These are phyloP conservation scores for Fusarium zealandicum DNA, from an alignment of 2,329 filamentous ascomycete species.

Conservation along the genomic window DNA sequence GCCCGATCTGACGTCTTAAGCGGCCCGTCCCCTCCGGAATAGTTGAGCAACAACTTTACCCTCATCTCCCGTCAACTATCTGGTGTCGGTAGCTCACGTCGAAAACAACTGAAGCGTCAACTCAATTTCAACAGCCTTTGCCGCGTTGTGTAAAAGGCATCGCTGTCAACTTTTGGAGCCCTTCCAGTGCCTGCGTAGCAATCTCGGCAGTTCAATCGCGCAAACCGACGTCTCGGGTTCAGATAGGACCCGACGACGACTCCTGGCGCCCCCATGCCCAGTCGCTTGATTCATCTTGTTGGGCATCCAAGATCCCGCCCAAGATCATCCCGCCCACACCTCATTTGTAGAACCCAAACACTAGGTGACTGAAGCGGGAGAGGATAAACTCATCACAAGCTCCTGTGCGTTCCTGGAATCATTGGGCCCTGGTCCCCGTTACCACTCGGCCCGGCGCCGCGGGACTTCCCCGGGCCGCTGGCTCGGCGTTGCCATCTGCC, in stretches of 20 bases:
- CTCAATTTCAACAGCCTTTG: background rate
- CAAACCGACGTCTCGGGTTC: background rate
- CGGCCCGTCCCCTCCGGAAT: slow-evolving; percentile 4
- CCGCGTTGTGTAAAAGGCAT: background rate
- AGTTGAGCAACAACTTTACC: background rate
- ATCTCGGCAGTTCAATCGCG: background rate
- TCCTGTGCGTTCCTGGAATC: slow-evolving; percentile 14
- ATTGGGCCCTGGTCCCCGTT: slow-evolving; percentile 5
- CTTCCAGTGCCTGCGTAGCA: background rate
- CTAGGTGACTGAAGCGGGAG: background rate
- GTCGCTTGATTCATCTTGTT: slow-evolving; percentile 28
- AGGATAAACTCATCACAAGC: slow-evolving; percentile 8
- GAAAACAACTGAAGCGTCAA: background rate
- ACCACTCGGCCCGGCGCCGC: slow-evolving; percentile 33
- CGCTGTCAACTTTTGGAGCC: background rate
- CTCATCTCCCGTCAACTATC: background rate
- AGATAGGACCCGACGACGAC: background rate
- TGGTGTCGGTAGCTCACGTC: background rate
- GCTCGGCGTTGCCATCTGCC: slow-evolving; percentile 24
- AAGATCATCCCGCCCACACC: slow-evolving; percentile 19
- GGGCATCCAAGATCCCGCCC: slow-evolving; percentile 26
- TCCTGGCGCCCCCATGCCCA: slow-evolving; percentile 9
- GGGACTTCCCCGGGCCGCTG: slow-evolving; percentile 35
- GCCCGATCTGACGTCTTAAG: background rate
- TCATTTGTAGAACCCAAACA: slow-evolving; percentile 15